These are phyloP conservation scores for Mycena vitilis DNA, from an alignment of 768 basidiomycete species.

Conservation along the genomic window DNA sequence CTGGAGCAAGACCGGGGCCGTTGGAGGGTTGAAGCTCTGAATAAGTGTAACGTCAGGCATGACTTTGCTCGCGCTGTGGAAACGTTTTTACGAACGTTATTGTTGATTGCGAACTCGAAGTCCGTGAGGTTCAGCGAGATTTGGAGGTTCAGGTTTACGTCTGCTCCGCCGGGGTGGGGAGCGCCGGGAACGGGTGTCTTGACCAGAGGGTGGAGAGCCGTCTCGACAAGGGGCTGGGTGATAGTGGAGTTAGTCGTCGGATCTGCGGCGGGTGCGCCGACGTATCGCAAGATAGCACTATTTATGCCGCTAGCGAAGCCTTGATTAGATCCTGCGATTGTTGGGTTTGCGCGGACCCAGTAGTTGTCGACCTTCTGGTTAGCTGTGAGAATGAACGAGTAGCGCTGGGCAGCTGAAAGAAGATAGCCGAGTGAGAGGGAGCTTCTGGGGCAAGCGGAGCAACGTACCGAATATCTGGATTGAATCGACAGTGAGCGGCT, in stretches of 20 bases:
- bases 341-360: conserved; percentile 47
- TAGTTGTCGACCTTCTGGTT: conserved; percentile 55
- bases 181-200: conserved; percentile 45
- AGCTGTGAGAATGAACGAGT: conserved; percentile 51
- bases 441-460: no score
- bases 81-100: neutral
- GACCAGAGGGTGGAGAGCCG: conserved; percentile 40
- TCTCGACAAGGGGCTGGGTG: conserved; percentile 43
- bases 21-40: conserved; percentile 18
- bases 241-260: conserved; percentile 49
- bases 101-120: conserved; percentile 19
- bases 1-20: conserved; percentile 23
- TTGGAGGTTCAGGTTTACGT: conserved; percentile 46
- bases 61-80: no score
- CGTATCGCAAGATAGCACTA: conserved; percentile 56
- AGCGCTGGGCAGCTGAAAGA: conserved; percentile 43
- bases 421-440: neutral
- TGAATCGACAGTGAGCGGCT: conserved; percentile 51
- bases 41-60: neutral
- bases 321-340: neutral
- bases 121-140: conserved; percentile 17
- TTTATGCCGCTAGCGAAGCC: conserved; percentile 49
- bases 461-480: conserved; percentile 51
- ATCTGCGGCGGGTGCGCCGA: conserved; percentile 43
- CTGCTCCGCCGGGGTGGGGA: conserved; percentile 50